Evolutionary conservation across 2,329 filamentous ascomycete genomes (phyloP).

Genomic region (Arthrocladium fulminans): DNA sequence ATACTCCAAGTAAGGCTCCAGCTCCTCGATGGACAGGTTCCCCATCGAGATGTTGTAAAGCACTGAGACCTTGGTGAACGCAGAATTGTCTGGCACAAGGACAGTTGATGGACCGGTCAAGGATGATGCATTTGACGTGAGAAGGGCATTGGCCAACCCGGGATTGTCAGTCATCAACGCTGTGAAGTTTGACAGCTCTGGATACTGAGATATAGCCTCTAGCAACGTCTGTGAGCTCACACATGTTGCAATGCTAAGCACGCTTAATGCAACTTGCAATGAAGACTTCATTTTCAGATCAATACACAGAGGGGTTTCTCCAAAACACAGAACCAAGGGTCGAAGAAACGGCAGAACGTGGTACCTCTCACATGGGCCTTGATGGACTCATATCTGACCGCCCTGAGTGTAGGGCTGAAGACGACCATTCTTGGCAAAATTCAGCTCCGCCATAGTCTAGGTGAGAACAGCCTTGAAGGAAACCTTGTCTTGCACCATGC

Average conservation of each 20-base stretch:
- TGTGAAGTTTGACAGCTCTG: slow-evolving; percentile 10
- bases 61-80: slow-evolving; percentile 7
- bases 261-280: too few relatives aligned
- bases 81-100: slow-evolving; percentile 11
- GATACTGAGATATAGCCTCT: slow-evolving; percentile 8
- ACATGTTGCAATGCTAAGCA: not conserved
- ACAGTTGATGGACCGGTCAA: slow-evolving; percentile 6
- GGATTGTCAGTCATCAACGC: slow-evolving; percentile 8
- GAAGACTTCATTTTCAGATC: too few relatives aligned
- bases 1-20: slow-evolving; percentile 10
- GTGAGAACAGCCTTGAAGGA: too few relatives aligned
- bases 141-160: not conserved
- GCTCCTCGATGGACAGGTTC: slow-evolving; percentile 2
- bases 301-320: too few relatives aligned
- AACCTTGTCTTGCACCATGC: too few relatives aligned
- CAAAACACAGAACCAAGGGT: too few relatives aligned
- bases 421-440: too few relatives aligned
- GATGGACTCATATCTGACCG: too few relatives aligned
- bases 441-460: too few relatives aligned
- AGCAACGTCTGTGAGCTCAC: slow-evolving; percentile 6
- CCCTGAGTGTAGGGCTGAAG: too few relatives aligned
- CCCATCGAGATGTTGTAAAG: slow-evolving; percentile 2
- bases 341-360: too few relatives aligned
- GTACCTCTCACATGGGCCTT: too few relatives aligned
- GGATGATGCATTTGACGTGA: slow-evolving; percentile 9